Base-by-base conservation (phyloP, 78 protist genomes). In the Dictyostelium capitatum region DNA sequence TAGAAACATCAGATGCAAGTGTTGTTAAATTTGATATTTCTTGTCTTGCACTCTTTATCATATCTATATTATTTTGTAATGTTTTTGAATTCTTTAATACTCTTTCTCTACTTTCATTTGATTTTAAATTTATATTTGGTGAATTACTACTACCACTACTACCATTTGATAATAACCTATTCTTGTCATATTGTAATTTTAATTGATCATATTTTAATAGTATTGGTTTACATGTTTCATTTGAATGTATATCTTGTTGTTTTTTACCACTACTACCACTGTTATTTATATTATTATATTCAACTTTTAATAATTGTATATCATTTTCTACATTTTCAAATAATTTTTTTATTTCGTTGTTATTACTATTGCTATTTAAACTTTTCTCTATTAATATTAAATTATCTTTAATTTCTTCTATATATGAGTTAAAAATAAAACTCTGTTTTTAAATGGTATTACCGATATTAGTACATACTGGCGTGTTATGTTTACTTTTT, bases 351-450 rank as follows among this genome's bases (percentile, higher is more conserved):
- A 41, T 41, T 43, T 70, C 54, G 0, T 41, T 28, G 8, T 41
- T 70, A 70, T 69, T 37, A 17, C 20, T 20, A 70, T 70, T 70
- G 2, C 43, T 65, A 6, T 65, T 65, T 20, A 70, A 70, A 20
- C 20, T 17, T 14, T 41, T 41, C 9, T 70, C 79, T 6, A 70
- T 41, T 2, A 1, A 37, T 25, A 12, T 14, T 37, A 70, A n/a
- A 37, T 20, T 70, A 17, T 70, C 79, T 20, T 70, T 70, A 70
- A 70, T 30, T 70, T 70, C 79, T 41, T 70, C 79, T 15, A 70
- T 41, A 43, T 70, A 70, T 5, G 47, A 41, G 20, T 70, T 28
- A 15, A 70, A 8, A 70, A 70, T 65, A 65, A 28, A 59, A 59
- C 32, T 65, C 73, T 65, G 17, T 23, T 6, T n/a, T 59, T n/a